Conservation (phyloP, 345 rosid genomes). For the Salix exigua region DNA sequence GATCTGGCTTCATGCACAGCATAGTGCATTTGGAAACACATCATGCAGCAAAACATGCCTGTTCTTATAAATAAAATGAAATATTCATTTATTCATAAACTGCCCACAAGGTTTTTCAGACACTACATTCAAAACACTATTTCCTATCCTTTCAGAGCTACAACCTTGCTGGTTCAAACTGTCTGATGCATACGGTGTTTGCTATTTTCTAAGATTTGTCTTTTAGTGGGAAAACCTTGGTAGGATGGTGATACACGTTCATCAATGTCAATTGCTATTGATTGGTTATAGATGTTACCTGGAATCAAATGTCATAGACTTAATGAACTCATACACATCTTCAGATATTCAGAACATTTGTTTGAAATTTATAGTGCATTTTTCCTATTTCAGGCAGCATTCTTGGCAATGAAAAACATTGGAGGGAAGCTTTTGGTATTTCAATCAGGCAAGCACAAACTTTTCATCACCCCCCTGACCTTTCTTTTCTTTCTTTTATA, state of each 20-base stretch:
- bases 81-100: not conserved
- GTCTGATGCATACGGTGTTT: not conserved
- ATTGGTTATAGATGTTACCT: not conserved
- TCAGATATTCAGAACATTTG: not conserved
- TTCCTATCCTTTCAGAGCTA: not conserved
- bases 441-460: conserved; percentile 74
- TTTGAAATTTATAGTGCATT: not conserved
- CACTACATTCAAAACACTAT: not conserved
- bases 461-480: not conserved
- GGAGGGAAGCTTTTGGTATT: conserved; percentile 96
- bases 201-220: not conserved
- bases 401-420: conserved; percentile 86
- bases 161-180: conserved; percentile 4
- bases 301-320: not conserved
- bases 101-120: not conserved
- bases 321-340: not conserved
- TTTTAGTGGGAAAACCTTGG: not conserved
- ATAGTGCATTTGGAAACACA: not conserved
- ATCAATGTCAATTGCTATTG: not conserved
- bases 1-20: not conserved
- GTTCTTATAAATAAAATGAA: not conserved
- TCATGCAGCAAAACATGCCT: not conserved
- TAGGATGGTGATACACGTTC: not conserved
- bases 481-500: not conserved
- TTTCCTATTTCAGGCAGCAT: conserved; percentile 61